phyloP scores from a whole-genome alignment of 148 eudicot genomes.

The Selenicereus undatus region DNA sequence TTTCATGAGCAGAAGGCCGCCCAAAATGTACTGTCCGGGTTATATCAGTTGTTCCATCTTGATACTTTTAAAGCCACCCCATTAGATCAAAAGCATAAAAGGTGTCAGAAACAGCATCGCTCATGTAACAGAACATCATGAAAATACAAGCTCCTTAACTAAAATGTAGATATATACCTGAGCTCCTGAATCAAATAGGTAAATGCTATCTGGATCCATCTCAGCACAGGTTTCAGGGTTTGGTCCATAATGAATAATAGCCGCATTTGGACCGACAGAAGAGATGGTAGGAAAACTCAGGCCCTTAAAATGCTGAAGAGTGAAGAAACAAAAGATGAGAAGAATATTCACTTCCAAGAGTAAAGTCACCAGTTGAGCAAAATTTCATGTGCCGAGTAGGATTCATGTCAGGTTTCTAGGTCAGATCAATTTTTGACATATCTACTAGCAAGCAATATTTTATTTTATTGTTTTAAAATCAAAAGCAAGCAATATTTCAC shows the following conservation, averaged over 20 bases:
- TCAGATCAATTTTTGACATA: background rate
- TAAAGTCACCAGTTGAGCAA: background rate
- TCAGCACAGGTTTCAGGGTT: constrained; percentile 82
- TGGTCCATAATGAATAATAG: constrained; percentile 81
- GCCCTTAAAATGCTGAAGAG: constrained; percentile 78
- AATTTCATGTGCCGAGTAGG: background rate
- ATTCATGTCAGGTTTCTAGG: background rate
- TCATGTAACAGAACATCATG: background rate
- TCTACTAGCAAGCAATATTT: background rate
- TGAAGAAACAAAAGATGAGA: background rate
- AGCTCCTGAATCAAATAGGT: constrained; percentile 89
- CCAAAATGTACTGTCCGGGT: constrained; percentile 98
- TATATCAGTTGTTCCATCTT: constrained; percentile 96
- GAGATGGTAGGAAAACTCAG: constrained; percentile 95
- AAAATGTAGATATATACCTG: constrained; percentile 52
- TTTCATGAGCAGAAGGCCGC: constrained; percentile 84
- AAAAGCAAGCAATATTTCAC: background rate
- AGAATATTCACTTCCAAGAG: background rate
- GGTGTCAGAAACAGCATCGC: constrained; percentile 13
- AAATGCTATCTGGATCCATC: constrained; percentile 78
- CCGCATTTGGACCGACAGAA: constrained; percentile 94
- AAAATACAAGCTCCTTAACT: constrained; percentile 13
- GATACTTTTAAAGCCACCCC: constrained; percentile 49
- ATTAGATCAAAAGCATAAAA: constrained; percentile 4
- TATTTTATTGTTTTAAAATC: too few species aligned